Percentiles rank a stretch among this genome's conserved stretches.
phyloP scores from a whole-genome alignment of 768 basidiomycete species.

The Termitomyces sp. region DNA sequence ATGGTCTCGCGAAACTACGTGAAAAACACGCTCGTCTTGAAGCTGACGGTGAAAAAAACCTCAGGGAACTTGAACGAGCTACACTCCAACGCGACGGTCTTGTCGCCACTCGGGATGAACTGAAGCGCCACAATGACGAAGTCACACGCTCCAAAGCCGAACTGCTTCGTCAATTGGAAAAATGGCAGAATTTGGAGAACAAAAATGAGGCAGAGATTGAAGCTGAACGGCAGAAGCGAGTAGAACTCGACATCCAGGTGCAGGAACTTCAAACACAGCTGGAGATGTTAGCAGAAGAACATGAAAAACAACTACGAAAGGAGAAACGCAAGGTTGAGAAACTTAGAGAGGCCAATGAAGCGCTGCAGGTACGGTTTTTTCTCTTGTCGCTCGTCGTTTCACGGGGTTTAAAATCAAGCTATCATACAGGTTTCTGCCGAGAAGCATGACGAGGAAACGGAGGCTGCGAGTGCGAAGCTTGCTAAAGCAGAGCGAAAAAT shows the following conservation, averaged over 20 bases:
- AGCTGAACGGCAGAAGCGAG: conserved; percentile 46
- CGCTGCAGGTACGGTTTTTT: conserved; percentile 40
- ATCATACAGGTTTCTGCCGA: conserved; percentile 34
- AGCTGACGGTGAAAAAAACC: conserved; percentile 39
- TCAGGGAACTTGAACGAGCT: conserved; percentile 54
- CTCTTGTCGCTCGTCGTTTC: not conserved
- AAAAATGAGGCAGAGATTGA: conserved; percentile 61
- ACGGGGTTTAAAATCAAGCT: not conserved
- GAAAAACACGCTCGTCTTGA: conserved; percentile 49
- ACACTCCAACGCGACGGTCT: conserved; percentile 57
- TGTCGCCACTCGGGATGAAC: conserved; percentile 46
- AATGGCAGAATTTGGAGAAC: conserved; percentile 66
- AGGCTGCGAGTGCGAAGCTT: conserved; percentile 30
- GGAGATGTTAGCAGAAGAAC: conserved; percentile 31
- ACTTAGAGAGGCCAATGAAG: conserved; percentile 34
- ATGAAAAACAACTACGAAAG: conserved; percentile 35
- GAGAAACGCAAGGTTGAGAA: conserved; percentile 38
- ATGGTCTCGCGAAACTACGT: conserved; percentile 36
- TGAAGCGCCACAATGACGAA: conserved; percentile 56
- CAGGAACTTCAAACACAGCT: conserved; percentile 40
- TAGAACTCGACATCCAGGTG: conserved; percentile 54
- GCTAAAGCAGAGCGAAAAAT: conserved; percentile 39
- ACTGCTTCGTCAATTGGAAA: conserved; percentile 59
- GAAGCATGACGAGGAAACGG: conserved; percentile 31
- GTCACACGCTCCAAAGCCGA: conserved; percentile 52